Evolutionary conservation across 106 monocot genomes (phyloP).

Genomic region (Dendrobium chrysotoxum): DNA sequence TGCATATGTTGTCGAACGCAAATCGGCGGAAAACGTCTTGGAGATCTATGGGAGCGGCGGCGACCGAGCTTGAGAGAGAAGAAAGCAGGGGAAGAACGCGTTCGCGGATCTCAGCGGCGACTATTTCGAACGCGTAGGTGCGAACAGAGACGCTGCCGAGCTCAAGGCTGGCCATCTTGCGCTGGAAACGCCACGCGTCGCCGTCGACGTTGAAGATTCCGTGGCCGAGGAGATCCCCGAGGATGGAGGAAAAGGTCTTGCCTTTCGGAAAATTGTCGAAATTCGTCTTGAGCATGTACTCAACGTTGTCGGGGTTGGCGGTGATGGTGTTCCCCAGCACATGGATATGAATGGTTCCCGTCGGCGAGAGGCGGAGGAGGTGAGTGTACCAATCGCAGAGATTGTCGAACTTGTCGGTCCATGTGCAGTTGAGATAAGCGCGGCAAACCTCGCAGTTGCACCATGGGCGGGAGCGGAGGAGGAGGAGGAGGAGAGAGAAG

Average conservation of each 20-base stretch:
- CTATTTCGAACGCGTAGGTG: slow-evolving; percentile 30
- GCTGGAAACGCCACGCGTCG: slow-evolving; percentile 50
- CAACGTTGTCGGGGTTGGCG: slow-evolving; percentile 67
- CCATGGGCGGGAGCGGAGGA: slow-evolving; percentile 30
- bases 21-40: slow-evolving; percentile 51
- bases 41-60: slow-evolving; percentile 12
- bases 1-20: slow-evolving; percentile 46
- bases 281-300: slow-evolving; percentile 44
- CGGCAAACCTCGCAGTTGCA: slow-evolving; percentile 44
- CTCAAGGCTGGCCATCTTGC: slow-evolving; percentile 50
- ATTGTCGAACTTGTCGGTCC: slow-evolving; percentile 39
- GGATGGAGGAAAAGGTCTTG: slow-evolving; percentile 45
- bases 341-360: slow-evolving; percentile 54
- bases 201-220: slow-evolving; percentile 79
- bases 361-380: slow-evolving; percentile 58
- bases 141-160: slow-evolving; percentile 35
- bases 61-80: slow-evolving; percentile 8
- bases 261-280: slow-evolving; percentile 83
- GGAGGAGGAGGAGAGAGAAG: slow-evolving; percentile 16
- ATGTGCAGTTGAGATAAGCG: slow-evolving; percentile 32
- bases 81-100: slow-evolving; percentile 49
- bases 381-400: slow-evolving; percentile 71
- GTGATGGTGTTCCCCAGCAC: slow-evolving; percentile 56
- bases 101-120: slow-evolving; percentile 30
- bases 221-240: slow-evolving; percentile 50